Base-by-base conservation (phyloP, 352 stramenopile species). In the Pythium coloratum region DNA sequence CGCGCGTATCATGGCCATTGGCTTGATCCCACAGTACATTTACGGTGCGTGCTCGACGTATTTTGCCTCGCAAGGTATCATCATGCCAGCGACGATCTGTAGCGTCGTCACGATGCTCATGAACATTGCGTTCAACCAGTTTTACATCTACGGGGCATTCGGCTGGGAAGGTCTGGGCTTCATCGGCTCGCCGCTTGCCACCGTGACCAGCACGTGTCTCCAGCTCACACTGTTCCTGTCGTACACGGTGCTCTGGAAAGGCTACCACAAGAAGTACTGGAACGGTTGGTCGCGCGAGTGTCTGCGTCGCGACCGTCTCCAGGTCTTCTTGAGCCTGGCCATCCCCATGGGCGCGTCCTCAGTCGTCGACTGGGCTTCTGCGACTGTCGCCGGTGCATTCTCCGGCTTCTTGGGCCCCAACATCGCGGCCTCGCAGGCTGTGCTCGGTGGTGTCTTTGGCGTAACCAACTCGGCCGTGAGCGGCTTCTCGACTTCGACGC, bases 241-340 rank as follows among this genome's bases (percentile, higher is more conserved):
- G 47, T 84, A 84, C 68, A 81, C 74, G n/a, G 73, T 84, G 13
- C 55, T 76, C 51, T 81, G 72, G 73, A 81, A 84, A 59, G 66
- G 69, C 10, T 84, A 84, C 70, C 76, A 84, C 64, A 68, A 70
- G 38, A 50, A 66, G 57, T 88, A 72, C 67, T 89, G 81, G 81
- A 67, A 66, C 44, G 76, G 76, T 46, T 89, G 78, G 78, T 70
- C 60, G 6, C 63, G 68, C 58, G 70, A 84, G 32, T 73, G 73
- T 44, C 58, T 88, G 8, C 68, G 72, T 40, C 40, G 58, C n/a
- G 72, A 80, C 30, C 78, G 81, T 33, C 49, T 88, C 16, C 55
- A 78, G 50, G 71, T 81, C 42, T 90, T 88, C 61, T 42, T 90
- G 36, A 69, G 57, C 14, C 76, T 84, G 7, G 77, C 75, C 34